Percentiles rank a stretch among this genome's conserved stretches.
These are phyloP conservation scores for Apiospora malaysiana DNA, from an alignment of 2,329 filamentous ascomycete genomes.

Conservation along the genomic window DNA sequence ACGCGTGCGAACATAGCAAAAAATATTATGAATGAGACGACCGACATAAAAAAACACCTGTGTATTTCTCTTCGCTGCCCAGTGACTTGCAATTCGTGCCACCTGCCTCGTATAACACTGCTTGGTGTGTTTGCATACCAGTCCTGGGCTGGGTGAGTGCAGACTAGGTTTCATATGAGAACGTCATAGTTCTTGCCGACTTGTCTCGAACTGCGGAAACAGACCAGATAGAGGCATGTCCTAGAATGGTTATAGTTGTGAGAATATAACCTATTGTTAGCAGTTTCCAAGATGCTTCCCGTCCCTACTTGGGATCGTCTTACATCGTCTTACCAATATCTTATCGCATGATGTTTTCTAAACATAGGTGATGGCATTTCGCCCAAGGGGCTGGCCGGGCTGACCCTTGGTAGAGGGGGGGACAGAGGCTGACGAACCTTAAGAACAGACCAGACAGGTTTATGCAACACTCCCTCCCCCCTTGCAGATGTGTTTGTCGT, in stretches of 20 bases:
- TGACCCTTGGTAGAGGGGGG: not conserved
- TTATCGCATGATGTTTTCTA: not conserved
- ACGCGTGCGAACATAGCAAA: conserved; percentile 1
- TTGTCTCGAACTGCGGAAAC: not conserved
- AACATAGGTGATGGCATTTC: not conserved
- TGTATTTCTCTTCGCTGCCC: not conserved
- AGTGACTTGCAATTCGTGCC: not conserved
- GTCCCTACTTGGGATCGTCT: not conserved
- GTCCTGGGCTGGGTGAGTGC: not conserved
- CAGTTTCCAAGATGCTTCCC: not conserved
- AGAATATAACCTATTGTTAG: not conserved
- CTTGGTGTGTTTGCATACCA: not conserved
- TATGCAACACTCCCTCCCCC: not conserved
- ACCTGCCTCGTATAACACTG: not conserved
- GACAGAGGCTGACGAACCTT: conserved; percentile 6
- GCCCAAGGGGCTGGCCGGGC: conserved; percentile 1
- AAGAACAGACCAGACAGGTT: not conserved
- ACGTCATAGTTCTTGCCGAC: not conserved
- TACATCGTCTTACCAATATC: not conserved
- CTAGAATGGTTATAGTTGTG: not conserved
- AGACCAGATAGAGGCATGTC: not conserved
- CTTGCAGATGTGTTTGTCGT: not conserved
- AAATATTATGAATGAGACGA: conserved; percentile 18
- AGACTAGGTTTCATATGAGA: not conserved
- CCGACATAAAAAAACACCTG: not conserved